Conservation (phyloP, 2,329 filamentous ascomycete genomes). For the Fusarium anthophilum region DNA sequence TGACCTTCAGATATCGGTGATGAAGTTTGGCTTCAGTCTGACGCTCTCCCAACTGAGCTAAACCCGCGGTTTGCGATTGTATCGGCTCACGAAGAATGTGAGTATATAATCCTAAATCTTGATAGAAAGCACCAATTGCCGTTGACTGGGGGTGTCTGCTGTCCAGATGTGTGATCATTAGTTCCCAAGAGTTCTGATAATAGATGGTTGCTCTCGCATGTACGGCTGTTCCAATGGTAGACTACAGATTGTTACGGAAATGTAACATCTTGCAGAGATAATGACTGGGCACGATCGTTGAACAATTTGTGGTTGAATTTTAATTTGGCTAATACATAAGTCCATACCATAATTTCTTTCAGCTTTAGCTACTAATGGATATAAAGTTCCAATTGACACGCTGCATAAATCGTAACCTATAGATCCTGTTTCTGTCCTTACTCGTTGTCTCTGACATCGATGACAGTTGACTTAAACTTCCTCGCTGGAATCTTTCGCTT, state of each 20-base stretch:
- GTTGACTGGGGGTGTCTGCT: accelerated
- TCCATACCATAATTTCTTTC: background rate
- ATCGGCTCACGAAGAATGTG: accelerated
- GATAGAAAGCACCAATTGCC: too few species aligned
- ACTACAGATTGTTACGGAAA: background rate
- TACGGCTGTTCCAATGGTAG: background rate
- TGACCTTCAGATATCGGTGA: constrained; percentile 24
- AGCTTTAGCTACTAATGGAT: too few species aligned
- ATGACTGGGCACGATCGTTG: too few species aligned
- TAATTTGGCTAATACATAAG: background rate
- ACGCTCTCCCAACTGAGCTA: constrained; percentile 34
- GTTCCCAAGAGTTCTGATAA: background rate
- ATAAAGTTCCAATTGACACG: background rate
- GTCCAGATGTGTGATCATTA: background rate
- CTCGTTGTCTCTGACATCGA: constrained; percentile 70
- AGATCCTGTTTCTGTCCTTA: constrained; percentile 48
- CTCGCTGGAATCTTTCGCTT: constrained; percentile 62
- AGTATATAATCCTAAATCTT: accelerated
- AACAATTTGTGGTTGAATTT: too few species aligned
- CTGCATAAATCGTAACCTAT: background rate
- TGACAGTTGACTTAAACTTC: constrained; percentile 62
- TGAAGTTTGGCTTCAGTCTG: constrained; percentile 30
- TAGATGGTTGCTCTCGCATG: background rate
- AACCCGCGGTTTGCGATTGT: constrained; percentile 1
- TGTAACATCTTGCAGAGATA: too few species aligned